These are phyloP conservation scores for Aspergillus ibericus DNA, from an alignment of 2,329 filamentous ascomycete genomes.

Conservation along the genomic window DNA sequence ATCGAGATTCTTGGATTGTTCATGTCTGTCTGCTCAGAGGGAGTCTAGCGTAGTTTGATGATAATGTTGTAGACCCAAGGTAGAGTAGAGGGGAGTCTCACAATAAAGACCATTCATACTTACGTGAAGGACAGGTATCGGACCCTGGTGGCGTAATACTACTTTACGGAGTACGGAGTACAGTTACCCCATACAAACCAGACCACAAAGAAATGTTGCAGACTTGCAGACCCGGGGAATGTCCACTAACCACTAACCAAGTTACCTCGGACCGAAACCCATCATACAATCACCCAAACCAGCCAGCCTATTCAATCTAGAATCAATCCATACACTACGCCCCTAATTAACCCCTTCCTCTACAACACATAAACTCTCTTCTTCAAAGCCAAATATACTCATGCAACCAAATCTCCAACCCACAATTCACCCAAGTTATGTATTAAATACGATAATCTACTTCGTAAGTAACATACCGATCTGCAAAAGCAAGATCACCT, in stretches of 20 bases:
- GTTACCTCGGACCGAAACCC: neutral
- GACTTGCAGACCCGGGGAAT: neutral
- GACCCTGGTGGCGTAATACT: too few relatives aligned
- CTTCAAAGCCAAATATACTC: neutral
- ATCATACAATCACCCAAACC: neutral
- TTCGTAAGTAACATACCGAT: neutral
- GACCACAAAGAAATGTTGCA: neutral
- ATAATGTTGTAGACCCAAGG: too few relatives aligned
- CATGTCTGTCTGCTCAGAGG: too few relatives aligned
- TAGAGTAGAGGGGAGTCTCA: too few relatives aligned
- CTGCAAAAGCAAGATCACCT: conserved; percentile 13
- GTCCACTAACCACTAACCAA: too few relatives aligned
- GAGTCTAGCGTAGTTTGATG: too few relatives aligned
- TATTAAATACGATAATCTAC: neutral
- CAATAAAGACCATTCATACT: too few relatives aligned
- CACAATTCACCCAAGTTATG: too few relatives aligned
- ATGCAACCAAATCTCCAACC: neutral
- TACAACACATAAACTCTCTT: neutral
- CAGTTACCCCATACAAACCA: neutral
- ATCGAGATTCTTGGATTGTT: too few relatives aligned
- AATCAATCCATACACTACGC: neutral
- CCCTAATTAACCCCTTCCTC: neutral
- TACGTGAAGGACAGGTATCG: too few relatives aligned
- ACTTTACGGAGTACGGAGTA: too few relatives aligned
- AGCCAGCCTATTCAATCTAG: neutral